Evolutionary conservation across 371 early-diverging fungal genomes (phyloP), one percentile per base, ranked within the genome.

Genomic region (Apophysomyces sp.): DNA sequence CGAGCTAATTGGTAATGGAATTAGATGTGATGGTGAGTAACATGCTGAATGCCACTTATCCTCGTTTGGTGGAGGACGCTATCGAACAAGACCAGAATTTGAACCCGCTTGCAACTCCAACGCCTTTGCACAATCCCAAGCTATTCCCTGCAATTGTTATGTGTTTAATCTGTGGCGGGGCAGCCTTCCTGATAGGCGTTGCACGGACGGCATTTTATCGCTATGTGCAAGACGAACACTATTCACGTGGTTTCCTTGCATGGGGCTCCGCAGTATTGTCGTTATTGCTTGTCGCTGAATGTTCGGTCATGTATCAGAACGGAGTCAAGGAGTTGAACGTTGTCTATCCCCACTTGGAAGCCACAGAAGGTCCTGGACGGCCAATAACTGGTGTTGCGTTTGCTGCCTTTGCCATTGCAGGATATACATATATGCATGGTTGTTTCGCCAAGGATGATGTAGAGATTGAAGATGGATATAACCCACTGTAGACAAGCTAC

Each of bases 91-190:
- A 80, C 57, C 34, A 51, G 16, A 56, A 49, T 27, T n/a, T 74
- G 30, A 64, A 75, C 55, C 81, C 81, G 8, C 60, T 59, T 15
- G 62, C 77, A 18, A 55, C 58, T 4, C 69, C 77, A 1, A 66
- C 66, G 44, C 81, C 81, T 15, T 60, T 71, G 26, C 81, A 80
- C 36, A 70, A 80, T 60, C 76, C 77, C 8, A 71, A 72, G 39
- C 68, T 80, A 7, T 75, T 57, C 54, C 69, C 74, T 26, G 77
- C 74, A 4, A 62, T 68, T 1, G 69, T 77, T 1, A 57, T 80
- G 1, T 75, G 76, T 49, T 51, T 77, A 28, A 12, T 73, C 24
- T 69, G 71, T 44, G 70, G 74, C 8, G 66, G 67, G 1, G 52
- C 61, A 4, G 67, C 70, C 15, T 40, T 71, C 0, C 34, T 62